A percentile compares a stretch with the other conserved stretches of the same genome.
Evolutionary conservation across 2,329 filamentous ascomycete genomes (phyloP).

Genomic region (Xylariaceae sp.): DNA sequence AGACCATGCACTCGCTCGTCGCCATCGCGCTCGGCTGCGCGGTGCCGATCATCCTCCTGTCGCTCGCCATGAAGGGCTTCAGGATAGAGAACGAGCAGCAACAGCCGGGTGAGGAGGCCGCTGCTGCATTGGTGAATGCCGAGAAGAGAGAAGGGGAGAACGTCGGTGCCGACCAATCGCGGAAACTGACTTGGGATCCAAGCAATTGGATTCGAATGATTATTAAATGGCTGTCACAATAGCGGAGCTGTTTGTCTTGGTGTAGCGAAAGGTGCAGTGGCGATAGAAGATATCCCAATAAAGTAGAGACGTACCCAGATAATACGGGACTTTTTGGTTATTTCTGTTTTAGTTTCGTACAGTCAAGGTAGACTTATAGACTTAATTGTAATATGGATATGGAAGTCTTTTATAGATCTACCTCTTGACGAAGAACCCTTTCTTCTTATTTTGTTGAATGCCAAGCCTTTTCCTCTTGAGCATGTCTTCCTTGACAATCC

Average conservation of each 20-base stretch:
- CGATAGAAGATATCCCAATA: too few relatives aligned
- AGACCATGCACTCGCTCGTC: constrained; percentile 38
- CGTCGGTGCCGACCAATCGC: too few relatives aligned
- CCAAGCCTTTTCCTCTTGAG: constrained; percentile 39
- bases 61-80: constrained; percentile 42
- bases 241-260: too few relatives aligned
- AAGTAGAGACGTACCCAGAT: too few relatives aligned
- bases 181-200: too few relatives aligned
- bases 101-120: constrained; percentile 53
- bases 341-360: too few relatives aligned
- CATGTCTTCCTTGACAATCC: constrained; percentile 39
- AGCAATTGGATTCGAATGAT: too few relatives aligned
- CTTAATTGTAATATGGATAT: neutral
- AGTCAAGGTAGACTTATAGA: too few relatives aligned
- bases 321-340: too few relatives aligned
- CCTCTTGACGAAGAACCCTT: constrained; percentile 41
- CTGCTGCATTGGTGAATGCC: neutral
- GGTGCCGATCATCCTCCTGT: constrained; percentile 44
- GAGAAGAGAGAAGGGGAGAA: too few relatives aligned
- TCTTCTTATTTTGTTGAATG: constrained; percentile 26
- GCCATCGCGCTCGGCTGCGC: constrained; percentile 48
- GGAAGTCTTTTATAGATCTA: neutral
- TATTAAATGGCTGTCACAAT: too few relatives aligned
- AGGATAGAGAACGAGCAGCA: constrained; percentile 61
- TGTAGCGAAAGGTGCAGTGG: too few relatives aligned